These are phyloP conservation scores for Rhodotorula sp. DNA, from an alignment of 1,284 basidiomycete species.

Conservation along the genomic window DNA sequence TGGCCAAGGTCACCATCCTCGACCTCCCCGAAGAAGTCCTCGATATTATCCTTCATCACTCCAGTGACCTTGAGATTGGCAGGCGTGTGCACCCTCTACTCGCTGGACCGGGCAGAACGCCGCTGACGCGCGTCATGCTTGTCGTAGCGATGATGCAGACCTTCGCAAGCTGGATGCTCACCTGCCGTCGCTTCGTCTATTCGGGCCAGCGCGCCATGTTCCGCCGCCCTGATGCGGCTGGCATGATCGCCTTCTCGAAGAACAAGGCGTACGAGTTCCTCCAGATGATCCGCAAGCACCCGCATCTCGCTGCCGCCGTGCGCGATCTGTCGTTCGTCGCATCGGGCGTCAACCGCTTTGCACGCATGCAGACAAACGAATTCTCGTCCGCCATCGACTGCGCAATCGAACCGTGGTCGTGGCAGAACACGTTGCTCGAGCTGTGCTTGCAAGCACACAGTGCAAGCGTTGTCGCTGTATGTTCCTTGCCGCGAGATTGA, in stretches of 20 bases:
- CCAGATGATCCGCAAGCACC: neutral
- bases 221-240: too few relatives aligned
- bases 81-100: neutral
- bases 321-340: neutral
- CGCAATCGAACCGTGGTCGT: neutral
- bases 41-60: neutral
- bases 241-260: neutral
- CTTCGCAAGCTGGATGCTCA: neutral
- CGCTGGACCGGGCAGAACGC: too few relatives aligned
- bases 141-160: neutral
- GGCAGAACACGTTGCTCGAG: neutral
- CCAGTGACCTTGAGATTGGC: neutral
- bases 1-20: too few relatives aligned
- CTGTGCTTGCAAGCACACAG: neutral
- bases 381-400: neutral
- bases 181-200: neutral
- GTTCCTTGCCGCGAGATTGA: too few relatives aligned
- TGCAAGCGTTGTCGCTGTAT: too few relatives aligned
- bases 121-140: neutral
- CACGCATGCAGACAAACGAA: too few relatives aligned
- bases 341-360: neutral
- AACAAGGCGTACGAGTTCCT: neutral
- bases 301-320: neutral
- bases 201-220: neutral
- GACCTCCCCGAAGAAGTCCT: neutral